Percentiles rank a stretch among this genome's conserved stretches.
Evolutionary conservation across 2,329 filamentous ascomycete species (phyloP).

Genomic region (Hypoxylon sp.): DNA sequence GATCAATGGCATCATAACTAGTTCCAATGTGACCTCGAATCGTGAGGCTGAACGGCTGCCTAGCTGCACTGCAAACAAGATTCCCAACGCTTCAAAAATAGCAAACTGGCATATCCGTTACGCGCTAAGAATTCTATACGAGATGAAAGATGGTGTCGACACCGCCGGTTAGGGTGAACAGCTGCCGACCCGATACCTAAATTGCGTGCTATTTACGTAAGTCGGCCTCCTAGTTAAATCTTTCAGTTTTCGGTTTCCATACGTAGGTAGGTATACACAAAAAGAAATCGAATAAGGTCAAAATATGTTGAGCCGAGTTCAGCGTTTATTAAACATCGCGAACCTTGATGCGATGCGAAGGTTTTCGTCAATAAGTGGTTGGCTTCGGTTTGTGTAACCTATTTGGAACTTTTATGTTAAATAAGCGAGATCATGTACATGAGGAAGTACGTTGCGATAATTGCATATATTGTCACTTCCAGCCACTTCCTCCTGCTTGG

Average conservation of each 20-base stretch:
- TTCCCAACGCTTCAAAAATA: neutral
- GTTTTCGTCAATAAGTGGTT: neutral
- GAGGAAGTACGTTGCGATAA: slow-evolving; percentile 11
- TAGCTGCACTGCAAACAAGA: neutral
- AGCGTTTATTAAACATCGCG: slow-evolving; percentile 1
- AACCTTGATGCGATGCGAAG: slow-evolving; percentile 2
- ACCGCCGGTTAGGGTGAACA: neutral
- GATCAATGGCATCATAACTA: slow-evolving; percentile 19
- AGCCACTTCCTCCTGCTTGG: neutral
- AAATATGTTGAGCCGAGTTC: slow-evolving; percentile 1
- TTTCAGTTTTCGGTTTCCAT: neutral
- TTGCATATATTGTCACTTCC: neutral
- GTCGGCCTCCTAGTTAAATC: neutral
- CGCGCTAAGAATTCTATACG: slow-evolving; percentile 2
- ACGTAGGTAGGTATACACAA: no score
- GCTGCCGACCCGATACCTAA: neutral
- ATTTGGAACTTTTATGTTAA: slow-evolving; percentile 9
- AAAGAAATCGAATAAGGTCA: neutral
- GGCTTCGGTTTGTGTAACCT: neutral
- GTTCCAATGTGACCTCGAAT: slow-evolving; percentile 15
- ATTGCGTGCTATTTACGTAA: neutral
- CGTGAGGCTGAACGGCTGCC: slow-evolving; percentile 28
- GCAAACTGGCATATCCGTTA: neutral
- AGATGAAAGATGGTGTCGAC: neutral
- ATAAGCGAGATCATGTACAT: neutral